phyloP scores from a whole-genome alignment of 495 filamentous ascomycete genomes.

The Tuber microsphaerosporum region DNA sequence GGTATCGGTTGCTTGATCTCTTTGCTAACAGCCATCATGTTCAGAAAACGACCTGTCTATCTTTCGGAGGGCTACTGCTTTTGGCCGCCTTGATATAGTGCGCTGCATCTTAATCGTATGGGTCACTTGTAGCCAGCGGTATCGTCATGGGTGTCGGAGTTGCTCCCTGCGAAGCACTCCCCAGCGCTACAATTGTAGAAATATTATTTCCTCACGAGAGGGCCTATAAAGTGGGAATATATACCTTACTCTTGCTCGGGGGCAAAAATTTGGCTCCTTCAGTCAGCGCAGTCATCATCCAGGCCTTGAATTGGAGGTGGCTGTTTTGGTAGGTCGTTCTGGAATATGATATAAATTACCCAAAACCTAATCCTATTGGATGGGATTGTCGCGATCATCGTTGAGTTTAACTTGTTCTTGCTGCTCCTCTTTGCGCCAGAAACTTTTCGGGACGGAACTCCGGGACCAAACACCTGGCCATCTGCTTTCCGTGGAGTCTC shows the following conservation, averaged over 20 bases:
- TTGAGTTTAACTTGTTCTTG: constrained; percentile 63
- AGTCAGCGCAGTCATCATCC: constrained; percentile 79
- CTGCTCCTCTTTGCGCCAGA: constrained; percentile 91
- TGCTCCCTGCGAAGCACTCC: constrained; percentile 80
- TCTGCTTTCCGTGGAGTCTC: constrained; percentile 46
- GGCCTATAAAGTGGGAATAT: constrained; percentile 91
- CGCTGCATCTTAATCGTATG: constrained; percentile 70
- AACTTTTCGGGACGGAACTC: constrained; percentile 91
- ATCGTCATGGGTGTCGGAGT: constrained; percentile 84
- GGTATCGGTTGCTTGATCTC: constrained; percentile 76
- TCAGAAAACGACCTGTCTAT: constrained; percentile 87
- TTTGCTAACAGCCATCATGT: constrained; percentile 86
- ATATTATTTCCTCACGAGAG: constrained; percentile 95
- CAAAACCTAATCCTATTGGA: constrained; percentile 16
- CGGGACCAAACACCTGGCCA: constrained; percentile 51
- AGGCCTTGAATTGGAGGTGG: constrained; percentile 77
- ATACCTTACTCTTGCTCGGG: constrained; percentile 79
- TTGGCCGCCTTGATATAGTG: constrained; percentile 77
- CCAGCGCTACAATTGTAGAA: constrained; percentile 89
- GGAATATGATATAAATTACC: constrained; percentile 16
- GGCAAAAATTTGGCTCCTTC: constrained; percentile 91
- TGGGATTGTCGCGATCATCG: constrained; percentile 79
- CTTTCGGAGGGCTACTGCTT: constrained; percentile 70
- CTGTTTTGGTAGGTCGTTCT: constrained; percentile 64
- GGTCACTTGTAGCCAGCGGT: constrained; percentile 71